These are phyloP conservation scores for Stevia rebaudiana DNA, from an alignment of 140 eudicot species.

Conservation along the genomic window DNA sequence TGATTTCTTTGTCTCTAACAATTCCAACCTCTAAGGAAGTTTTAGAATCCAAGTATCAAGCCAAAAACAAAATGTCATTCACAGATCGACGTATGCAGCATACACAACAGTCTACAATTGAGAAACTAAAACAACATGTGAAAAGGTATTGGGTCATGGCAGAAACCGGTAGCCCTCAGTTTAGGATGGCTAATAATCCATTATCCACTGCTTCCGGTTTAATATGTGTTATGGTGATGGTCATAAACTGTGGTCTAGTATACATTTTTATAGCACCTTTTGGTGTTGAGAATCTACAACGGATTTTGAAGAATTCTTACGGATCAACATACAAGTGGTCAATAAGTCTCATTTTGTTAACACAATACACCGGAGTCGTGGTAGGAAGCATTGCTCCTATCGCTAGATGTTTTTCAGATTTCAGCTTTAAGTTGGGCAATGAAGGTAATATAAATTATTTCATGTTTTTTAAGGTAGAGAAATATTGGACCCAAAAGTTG, in stretches of 20 bases:
- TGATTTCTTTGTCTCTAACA: conserved; percentile 6
- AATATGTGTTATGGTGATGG: conserved; percentile 6
- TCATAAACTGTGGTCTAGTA: too few species aligned
- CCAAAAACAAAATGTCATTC: neutral
- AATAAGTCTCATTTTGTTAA: neutral
- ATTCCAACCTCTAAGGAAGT: neutral
- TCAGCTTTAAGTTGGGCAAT: conserved; percentile 1
- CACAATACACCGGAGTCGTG: conserved; percentile 2
- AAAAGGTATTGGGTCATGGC: conserved; percentile 24
- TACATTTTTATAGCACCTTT: too few species aligned
- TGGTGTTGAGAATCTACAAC: too few species aligned
- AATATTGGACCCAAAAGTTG: conserved; percentile 25
- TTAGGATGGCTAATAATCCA: conserved; percentile 19
- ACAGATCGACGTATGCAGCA: neutral
- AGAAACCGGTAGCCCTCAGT: conserved; percentile 20
- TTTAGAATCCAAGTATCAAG: conserved; percentile 14
- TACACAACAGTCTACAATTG: neutral
- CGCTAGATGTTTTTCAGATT: neutral
- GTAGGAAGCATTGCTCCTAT: neutral
- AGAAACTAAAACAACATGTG: conserved; percentile 19
- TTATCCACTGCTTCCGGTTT: conserved; percentile 8
- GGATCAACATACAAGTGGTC: conserved; percentile 15
- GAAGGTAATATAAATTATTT: neutral
- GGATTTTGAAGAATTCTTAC: too few species aligned
- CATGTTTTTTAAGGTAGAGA: conserved; percentile 17